Evolutionary conservation across 306 rosid species (phyloP).

Genomic region (Clitoria ternatea): DNA sequence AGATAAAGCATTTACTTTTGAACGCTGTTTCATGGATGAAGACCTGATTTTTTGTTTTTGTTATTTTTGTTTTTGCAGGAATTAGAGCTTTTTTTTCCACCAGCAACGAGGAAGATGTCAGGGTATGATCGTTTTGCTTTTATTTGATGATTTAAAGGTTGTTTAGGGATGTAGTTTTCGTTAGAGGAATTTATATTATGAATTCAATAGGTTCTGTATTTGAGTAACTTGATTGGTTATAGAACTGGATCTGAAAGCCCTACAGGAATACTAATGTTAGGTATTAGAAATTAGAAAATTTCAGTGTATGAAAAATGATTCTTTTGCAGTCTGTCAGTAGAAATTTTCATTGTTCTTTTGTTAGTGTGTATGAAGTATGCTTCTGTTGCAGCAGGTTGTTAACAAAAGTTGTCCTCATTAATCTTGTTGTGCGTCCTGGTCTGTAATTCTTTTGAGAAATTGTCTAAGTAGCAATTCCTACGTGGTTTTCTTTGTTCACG

Average conservation of each 20-base stretch:
- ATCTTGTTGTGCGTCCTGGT: background rate
- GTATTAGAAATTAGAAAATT: background rate
- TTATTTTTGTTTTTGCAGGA: constrained; percentile 26
- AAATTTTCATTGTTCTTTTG: background rate
- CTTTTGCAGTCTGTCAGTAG: background rate
- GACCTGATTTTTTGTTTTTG: background rate
- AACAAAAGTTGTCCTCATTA: background rate
- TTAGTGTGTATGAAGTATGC: background rate
- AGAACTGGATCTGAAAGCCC: background rate
- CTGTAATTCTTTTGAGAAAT: background rate
- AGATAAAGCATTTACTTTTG: background rate
- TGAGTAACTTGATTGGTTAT: background rate
- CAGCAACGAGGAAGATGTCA: constrained; percentile 24
- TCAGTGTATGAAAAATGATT: background rate
- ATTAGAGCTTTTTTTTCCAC: background rate
- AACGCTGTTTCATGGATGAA: background rate
- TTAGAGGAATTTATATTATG: background rate
- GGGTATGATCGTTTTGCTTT: constrained; percentile 28
- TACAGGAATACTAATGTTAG: background rate
- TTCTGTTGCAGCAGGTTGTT: background rate
- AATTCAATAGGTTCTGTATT: background rate
- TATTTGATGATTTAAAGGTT: background rate
- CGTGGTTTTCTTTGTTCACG: background rate
- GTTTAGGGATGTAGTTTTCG: background rate
- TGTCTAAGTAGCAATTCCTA: background rate